Evolutionary conservation across 202 grass and related monocot genomes (phyloP).

Genomic region (Panicum virgatum): DNA sequence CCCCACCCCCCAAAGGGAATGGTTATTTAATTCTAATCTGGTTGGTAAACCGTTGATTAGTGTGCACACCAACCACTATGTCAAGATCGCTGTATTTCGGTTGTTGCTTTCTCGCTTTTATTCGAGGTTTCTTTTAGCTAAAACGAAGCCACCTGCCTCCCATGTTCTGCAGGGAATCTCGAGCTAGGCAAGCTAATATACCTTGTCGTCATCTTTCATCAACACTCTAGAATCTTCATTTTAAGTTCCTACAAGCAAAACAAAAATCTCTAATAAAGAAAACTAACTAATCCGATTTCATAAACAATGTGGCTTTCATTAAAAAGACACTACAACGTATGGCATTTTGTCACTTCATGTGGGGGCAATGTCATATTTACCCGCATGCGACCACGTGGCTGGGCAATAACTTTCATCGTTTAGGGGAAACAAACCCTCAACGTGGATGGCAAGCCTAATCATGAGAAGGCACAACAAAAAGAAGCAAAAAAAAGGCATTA

Average conservation of each 20-base stretch:
- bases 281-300: too few relatives aligned
- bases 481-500: background rate
- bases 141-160: constrained; percentile 26
- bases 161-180: constrained; percentile 26
- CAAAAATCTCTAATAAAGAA: background rate
- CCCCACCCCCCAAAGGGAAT: background rate
- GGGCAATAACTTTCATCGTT: background rate
- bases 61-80: constrained; percentile 23
- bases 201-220: background rate
- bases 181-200: constrained; percentile 23
- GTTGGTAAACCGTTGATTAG: constrained; percentile 31
- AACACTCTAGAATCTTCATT: constrained; percentile 25
- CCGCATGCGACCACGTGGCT: background rate
- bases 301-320: too few relatives aligned
- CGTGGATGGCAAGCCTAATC: background rate
- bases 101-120: constrained; percentile 28
- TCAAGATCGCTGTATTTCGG: background rate
- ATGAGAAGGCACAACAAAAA: background rate
- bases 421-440: background rate
- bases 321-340: too few relatives aligned
- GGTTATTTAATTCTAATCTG: background rate
- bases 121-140: background rate
- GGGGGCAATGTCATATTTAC: background rate
- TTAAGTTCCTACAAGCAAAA: background rate
- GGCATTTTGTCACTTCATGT: background rate